Conservation (phyloP, 1,284 basidiomycete species). For the Macrocystidia cucumis region DNA sequence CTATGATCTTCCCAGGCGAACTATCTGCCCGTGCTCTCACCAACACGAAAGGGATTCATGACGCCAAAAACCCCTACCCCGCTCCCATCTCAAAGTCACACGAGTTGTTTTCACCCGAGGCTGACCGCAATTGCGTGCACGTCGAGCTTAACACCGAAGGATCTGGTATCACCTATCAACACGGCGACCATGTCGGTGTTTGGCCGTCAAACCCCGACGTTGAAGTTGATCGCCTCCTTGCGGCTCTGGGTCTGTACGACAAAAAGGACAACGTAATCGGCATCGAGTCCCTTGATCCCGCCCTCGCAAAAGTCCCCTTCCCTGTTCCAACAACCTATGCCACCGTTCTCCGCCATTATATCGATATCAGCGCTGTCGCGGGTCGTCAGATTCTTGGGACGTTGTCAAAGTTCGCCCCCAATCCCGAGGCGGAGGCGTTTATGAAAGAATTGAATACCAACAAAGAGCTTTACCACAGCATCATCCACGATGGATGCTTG, state of each 20-base stretch:
- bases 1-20: constrained; percentile 48
- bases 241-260: constrained; percentile 75
- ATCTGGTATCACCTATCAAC: constrained; percentile 96
- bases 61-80: constrained; percentile 95
- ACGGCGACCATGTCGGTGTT: constrained; percentile 95
- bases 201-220: constrained; percentile 95
- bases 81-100: constrained; percentile 73
- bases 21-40: constrained; percentile 87
- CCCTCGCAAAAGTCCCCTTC: constrained; percentile 98
- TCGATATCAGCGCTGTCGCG: constrained; percentile 90
- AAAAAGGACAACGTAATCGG: constrained; percentile 80
- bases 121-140: constrained; percentile 91
- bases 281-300: constrained; percentile 94
- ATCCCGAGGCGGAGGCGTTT: constrained; percentile 66
- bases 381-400: constrained; percentile 90
- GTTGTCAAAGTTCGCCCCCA: constrained; percentile 86
- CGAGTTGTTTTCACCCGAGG: constrained; percentile 77
- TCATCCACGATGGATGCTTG: constrained; percentile 78
- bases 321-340: constrained; percentile 94
- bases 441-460: constrained; percentile 78
- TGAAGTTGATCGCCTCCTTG: constrained; percentile 87
- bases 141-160: constrained; percentile 93
- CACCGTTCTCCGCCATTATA: constrained; percentile 93
- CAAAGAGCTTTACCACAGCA: constrained; percentile 78
- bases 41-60: constrained; percentile 88